Evolutionary conservation across 2,329 filamentous ascomycete species (phyloP), one percentile per base, ranked within the genome.

Genomic region (Paramyrothecium roridum): DNA sequence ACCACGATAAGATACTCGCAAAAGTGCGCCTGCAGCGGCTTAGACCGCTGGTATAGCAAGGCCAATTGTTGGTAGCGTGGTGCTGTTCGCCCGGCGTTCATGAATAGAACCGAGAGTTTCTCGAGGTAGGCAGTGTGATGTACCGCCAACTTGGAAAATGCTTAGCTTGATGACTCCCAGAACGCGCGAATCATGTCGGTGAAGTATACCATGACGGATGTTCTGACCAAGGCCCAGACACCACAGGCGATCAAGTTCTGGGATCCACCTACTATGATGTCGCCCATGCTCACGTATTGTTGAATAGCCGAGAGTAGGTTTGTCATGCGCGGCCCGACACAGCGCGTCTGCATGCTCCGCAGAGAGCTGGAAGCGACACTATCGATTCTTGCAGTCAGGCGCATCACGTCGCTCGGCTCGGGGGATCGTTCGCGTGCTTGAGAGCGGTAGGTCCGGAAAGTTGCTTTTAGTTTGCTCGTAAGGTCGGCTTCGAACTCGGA

Each of bases 161-260:
- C 6, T 43, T 3, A 19, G 26, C 26, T n/a, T n/a, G n/a, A n/a
- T n/a, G n/a, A n/a, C n/a, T n/a, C n/a, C n/a, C n/a, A 57, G 43
- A 0, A 52, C 6, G 48, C 34, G 16, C 19, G 21, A 16, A 0
- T 6, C 19, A 13, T n/a, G 16, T 13, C 19, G 7, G 54, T 6
- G 1, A 21, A 3, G 68, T 70, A 34, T 40, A 79, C 74, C 47
- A 75, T 56, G 20, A 79, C 63, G 2, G 73, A 69, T 57, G 73
- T 69, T 47, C 75, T 69, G 10, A 79, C 73, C 2, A 76, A 53
- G 1, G 73, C 68, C 77, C 76, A 80, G 0, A 80, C 73, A 13
- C 75, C 68, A 54, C 73, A 75, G 0, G 76, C 75, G 8, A 78
- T 63, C 0, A 79, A 47, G 45, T 78, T 79, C 59, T 79, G 76